Evolutionary conservation across 2,329 filamentous ascomycete genomes (phyloP).

Genomic region (Trichoderma sp.): DNA sequence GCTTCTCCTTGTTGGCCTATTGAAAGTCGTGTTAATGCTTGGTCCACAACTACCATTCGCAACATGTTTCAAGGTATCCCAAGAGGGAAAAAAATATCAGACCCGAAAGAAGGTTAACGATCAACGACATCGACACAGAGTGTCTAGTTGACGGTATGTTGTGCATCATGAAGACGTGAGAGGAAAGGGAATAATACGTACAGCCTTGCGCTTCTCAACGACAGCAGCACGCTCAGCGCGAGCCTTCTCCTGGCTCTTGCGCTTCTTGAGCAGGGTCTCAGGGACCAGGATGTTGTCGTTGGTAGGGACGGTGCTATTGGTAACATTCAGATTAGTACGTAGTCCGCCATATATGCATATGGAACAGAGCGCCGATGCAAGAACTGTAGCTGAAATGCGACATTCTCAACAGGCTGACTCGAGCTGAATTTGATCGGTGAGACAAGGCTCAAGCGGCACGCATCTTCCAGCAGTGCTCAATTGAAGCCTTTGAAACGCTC

Average conservation of each 20-base stretch:
- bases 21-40: conserved; percentile 44
- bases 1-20: conserved; percentile 98
- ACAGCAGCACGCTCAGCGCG: conserved; percentile 83
- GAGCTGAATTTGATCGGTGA: conserved; percentile 83
- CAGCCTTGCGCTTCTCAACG: conserved; percentile 85
- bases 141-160: conserved; percentile 92
- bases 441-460: conserved; percentile 37
- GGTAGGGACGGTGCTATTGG: conserved; percentile 80
- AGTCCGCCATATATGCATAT: conserved; percentile 66
- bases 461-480: conserved; percentile 25
- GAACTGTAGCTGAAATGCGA: conserved; percentile 90
- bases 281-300: conserved; percentile 95
- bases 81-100: conserved; percentile 62
- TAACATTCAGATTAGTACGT: conserved; percentile 73
- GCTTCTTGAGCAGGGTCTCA: conserved; percentile 99
- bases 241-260: conserved; percentile 99
- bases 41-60: conserved; percentile 27
- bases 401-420: conserved; percentile 91
- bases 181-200: conserved; percentile 58
- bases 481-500: conserved; percentile 49
- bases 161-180: conserved; percentile 74
- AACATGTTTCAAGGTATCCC: conserved; percentile 35
- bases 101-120: conserved; percentile 99
- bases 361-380: conserved; percentile 76
- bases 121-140: conserved; percentile 90